Percentiles rank a stretch among this genome's conserved stretches.
Evolutionary conservation across 2,329 filamentous ascomycete species (phyloP).

Genomic region (Paracoccidioides lutzii): DNA sequence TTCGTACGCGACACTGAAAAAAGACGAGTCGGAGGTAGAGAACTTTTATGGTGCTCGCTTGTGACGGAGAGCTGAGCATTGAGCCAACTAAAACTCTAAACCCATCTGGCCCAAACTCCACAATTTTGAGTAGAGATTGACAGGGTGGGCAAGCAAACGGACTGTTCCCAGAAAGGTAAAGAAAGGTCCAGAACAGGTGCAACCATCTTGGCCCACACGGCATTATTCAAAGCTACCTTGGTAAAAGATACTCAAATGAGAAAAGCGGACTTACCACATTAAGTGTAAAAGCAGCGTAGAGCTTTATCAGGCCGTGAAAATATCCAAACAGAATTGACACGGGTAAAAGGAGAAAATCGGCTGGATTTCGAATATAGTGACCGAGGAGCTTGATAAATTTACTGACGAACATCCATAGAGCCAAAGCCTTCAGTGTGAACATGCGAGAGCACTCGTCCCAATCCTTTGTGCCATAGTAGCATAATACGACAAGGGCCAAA

Average conservation of each 20-base stretch:
- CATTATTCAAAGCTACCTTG: constrained; percentile 12
- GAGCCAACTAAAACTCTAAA: neutral
- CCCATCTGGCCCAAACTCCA: neutral
- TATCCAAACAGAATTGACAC: constrained; percentile 86
- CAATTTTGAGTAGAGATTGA: neutral
- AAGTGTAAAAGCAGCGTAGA: constrained; percentile 72
- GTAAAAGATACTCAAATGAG: neutral
- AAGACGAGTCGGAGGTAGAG: neutral
- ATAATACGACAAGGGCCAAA: constrained; percentile 55
- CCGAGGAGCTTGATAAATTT: constrained; percentile 86
- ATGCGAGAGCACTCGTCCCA: constrained; percentile 44
- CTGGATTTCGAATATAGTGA: constrained; percentile 72
- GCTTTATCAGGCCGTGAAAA: constrained; percentile 83
- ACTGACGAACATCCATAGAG: constrained; percentile 69
- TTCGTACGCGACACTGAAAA: neutral
- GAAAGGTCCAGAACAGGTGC: constrained; percentile 8
- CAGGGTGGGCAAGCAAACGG: constrained; percentile 6
- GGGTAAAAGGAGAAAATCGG: constrained; percentile 65
- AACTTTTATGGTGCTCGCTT: neutral
- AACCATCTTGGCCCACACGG: constrained; percentile 6
- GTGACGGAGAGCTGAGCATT: neutral
- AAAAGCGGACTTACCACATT: constrained; percentile 53
- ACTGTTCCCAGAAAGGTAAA: constrained; percentile 4
- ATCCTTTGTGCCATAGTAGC: constrained; percentile 53
- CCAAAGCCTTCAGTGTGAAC: constrained; percentile 48